A percentile compares a stretch with the other conserved stretches of the same genome.
Conservation (phyloP, 495 filamentous ascomycete species). For the Aspergillus coremiiformis region DNA sequence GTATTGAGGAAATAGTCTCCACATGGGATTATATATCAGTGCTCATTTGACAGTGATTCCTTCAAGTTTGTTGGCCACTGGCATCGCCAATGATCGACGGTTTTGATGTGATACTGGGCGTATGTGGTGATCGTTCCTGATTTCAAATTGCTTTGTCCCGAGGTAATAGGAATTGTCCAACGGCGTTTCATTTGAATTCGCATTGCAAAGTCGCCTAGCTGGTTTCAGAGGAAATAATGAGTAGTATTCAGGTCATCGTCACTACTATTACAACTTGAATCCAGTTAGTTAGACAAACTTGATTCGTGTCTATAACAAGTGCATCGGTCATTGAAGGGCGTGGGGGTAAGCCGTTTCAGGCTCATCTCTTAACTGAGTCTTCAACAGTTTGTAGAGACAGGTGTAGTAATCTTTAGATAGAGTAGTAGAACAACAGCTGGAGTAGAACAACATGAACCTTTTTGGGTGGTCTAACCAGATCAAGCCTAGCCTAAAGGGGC, state of each 20-base stretch:
- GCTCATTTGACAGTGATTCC: background rate
- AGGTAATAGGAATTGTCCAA: background rate
- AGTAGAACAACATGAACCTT: too few species aligned
- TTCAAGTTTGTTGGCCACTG: background rate
- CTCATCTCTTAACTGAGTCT: background rate
- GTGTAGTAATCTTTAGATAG: too few species aligned
- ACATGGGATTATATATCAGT: background rate
- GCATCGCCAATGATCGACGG: background rate
- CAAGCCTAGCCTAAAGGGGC: too few species aligned
- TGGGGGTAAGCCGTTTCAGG: background rate
- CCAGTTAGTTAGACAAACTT: too few species aligned
- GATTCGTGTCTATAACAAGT: too few species aligned
- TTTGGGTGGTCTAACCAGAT: too few species aligned
- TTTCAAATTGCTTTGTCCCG: background rate
- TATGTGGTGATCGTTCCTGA: background rate
- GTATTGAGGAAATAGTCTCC: background rate
- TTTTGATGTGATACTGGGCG: background rate
- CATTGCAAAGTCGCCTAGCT: background rate
- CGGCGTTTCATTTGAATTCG: background rate
- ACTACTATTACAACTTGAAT: background rate
- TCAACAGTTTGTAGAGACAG: too few species aligned
- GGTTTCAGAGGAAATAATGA: background rate
- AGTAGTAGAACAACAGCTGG: too few species aligned
- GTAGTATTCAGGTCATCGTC: background rate
- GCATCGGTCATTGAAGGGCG: background rate